phyloP scores from a whole-genome alignment of 805 yeast species.

The Spathaspora passalidarum region DNA sequence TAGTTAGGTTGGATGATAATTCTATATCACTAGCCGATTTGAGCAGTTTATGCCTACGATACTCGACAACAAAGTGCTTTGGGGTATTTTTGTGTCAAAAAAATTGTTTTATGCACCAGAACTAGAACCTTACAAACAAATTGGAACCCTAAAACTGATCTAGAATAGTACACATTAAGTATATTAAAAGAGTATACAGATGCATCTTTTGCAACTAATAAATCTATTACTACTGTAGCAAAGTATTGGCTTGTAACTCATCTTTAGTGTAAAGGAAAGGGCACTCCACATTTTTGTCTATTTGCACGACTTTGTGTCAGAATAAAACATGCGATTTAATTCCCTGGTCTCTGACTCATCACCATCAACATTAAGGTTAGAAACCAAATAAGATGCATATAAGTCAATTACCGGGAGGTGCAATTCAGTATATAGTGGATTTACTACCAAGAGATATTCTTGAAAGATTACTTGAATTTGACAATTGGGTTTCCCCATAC shows the following conservation, averaged over 20 bases:
- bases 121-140: not conserved
- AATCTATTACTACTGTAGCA: too few relatives aligned
- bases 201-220: too few relatives aligned
- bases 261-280: too few relatives aligned
- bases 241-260: too few relatives aligned
- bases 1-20: not conserved
- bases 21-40: not conserved
- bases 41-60: not conserved
- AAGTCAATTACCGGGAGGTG: not conserved
- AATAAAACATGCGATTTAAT: not conserved
- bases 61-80: not conserved
- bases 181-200: too few relatives aligned
- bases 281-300: too few relatives aligned
- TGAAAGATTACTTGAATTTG: not conserved
- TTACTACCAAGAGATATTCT: not conserved
- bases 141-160: too few relatives aligned
- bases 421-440: not conserved
- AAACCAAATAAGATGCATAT: not conserved
- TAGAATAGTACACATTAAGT: too few relatives aligned
- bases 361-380: not conserved
- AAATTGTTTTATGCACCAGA: not conserved
- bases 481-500: constrained; percentile 1
- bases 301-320: too few relatives aligned
- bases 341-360: not conserved
- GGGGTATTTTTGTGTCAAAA: not conserved